phyloP scores from a whole-genome alignment of 2,329 filamentous ascomycete genomes.

The Neofusicoccum kwambonambiense region DNA sequence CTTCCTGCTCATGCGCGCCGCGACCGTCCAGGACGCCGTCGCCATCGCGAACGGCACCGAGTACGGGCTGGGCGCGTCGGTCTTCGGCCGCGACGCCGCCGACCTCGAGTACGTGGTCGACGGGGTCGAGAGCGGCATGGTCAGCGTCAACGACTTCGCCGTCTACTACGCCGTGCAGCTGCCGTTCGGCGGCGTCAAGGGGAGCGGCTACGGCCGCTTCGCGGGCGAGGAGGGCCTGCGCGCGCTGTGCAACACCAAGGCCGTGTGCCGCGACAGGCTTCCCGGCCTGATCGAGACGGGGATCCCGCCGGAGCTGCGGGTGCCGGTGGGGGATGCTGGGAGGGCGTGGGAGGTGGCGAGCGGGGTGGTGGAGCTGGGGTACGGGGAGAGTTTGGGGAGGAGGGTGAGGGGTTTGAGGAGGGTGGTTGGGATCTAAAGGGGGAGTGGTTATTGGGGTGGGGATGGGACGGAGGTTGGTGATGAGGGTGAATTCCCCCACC shows the following conservation, averaged over 20 bases:
- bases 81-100: constrained; percentile 69
- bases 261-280: constrained; percentile 75
- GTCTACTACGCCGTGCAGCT: constrained; percentile 91
- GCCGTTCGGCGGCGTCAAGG: constrained; percentile 88
- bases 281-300: constrained; percentile 61
- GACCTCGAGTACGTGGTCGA: constrained; percentile 64
- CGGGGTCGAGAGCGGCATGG: constrained; percentile 79
- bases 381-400: constrained; percentile 42
- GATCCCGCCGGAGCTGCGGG: constrained; percentile 78
- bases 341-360: constrained; percentile 43
- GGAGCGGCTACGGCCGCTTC: constrained; percentile 88
- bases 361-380: constrained; percentile 50
- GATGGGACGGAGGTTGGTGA: not conserved
- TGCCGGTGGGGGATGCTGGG: constrained; percentile 61
- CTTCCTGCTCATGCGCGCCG: constrained; percentile 78
- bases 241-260: constrained; percentile 83
- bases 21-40: constrained; percentile 66
- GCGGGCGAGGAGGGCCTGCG: constrained; percentile 85
- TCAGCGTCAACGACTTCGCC: constrained; percentile 93
- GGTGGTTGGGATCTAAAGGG: constrained; percentile 18
- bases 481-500: not conserved
- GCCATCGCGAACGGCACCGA: constrained; percentile 76
- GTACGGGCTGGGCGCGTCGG: constrained; percentile 84
- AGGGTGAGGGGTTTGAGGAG: constrained; percentile 42
- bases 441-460: not conserved